phyloP scores from a whole-genome alignment of 2,329 filamentous ascomycete species.

The Exutisphaerella laricina region DNA sequence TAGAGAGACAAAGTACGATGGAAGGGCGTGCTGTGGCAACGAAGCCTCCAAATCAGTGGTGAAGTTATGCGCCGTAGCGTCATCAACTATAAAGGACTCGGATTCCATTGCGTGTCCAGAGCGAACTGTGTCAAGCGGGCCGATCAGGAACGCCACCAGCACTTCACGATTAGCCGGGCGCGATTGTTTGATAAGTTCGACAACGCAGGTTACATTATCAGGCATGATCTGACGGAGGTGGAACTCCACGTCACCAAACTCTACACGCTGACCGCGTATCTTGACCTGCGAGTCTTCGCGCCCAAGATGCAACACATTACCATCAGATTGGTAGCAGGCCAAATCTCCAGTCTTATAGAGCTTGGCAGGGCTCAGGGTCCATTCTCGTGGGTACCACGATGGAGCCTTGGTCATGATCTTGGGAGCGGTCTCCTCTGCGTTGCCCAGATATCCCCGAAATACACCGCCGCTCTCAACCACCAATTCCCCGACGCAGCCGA shows the following conservation, averaged over 20 bases:
- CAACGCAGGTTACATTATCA: background rate
- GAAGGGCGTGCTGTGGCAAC: conserved; percentile 2
- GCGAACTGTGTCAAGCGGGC: background rate
- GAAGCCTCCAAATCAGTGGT: background rate
- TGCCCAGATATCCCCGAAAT: conserved; percentile 40
- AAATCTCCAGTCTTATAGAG: conserved; percentile 59
- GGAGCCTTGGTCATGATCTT: conserved; percentile 33
- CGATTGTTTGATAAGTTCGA: background rate
- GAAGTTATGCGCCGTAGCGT: background rate
- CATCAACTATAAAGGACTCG: too few relatives aligned
- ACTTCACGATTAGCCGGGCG: background rate
- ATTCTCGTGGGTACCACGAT: conserved; percentile 19
- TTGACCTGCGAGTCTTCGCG: conserved; percentile 72
- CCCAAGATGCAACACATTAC: conserved; percentile 52
- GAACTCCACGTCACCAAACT: conserved; percentile 64
- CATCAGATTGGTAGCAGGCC: conserved; percentile 50
- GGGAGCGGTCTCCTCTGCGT: conserved; percentile 26
- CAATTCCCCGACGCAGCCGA: conserved; percentile 45
- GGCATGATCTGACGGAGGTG: conserved; percentile 4
- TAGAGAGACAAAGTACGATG: conserved; percentile 1
- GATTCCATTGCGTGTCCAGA: too few relatives aligned
- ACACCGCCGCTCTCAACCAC: conserved; percentile 43
- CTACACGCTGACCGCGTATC: conserved; percentile 69
- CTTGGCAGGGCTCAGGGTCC: conserved; percentile 19
- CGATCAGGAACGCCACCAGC: conserved; percentile 5